Conservation (phyloP, 202 grass and related monocot genomes). For the Hordeum pubiflorum region DNA sequence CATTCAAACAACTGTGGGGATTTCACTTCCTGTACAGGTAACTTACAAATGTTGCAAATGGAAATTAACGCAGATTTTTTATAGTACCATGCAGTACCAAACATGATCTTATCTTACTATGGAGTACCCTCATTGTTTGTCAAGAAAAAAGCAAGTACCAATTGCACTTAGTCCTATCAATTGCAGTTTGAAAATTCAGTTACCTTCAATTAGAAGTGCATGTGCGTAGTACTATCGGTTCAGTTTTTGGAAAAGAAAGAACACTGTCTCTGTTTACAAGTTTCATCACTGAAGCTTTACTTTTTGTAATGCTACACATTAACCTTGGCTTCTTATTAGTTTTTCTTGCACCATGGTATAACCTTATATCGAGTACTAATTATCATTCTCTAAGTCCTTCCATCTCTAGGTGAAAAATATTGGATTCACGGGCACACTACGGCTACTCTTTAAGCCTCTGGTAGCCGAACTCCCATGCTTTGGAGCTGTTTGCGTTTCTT, state of each 20-base stretch:
- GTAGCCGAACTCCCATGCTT: constrained; percentile 79
- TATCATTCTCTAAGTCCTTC: neutral
- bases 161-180: neutral
- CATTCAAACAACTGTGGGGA: constrained; percentile 76
- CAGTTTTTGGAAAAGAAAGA: neutral
- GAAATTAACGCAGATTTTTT: neutral
- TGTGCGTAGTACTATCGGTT: neutral
- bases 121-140: neutral
- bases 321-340: neutral
- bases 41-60: neutral
- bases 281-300: neutral
- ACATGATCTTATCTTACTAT: neutral
- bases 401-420: constrained; percentile 92
- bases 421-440: constrained; percentile 78
- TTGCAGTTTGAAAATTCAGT: neutral
- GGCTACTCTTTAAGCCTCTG: constrained; percentile 78
- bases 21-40: constrained; percentile 99
- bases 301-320: neutral
- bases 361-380: neutral
- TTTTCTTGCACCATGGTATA: neutral
- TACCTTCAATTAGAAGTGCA: neutral
- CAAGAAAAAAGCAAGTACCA: neutral
- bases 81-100: neutral
- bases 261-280: neutral
- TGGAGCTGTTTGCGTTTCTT: constrained; percentile 81